These are phyloP conservation scores for Apiotrichum siamense DNA, from an alignment of 1,284 basidiomycete genomes.

Conservation along the genomic window DNA sequence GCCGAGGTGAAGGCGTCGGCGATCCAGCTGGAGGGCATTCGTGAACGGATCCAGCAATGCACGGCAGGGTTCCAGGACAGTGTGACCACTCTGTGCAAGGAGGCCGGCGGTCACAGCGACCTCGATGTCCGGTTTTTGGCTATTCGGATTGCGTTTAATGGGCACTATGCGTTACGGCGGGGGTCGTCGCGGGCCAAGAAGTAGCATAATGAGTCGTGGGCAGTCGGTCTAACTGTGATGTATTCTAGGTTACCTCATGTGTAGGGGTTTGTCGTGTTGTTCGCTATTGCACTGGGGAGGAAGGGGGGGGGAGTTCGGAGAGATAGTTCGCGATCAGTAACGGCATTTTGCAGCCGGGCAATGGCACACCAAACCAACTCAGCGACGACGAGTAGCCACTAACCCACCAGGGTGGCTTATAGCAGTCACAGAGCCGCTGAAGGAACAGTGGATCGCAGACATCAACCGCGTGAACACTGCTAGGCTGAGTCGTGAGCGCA, in stretches of 20 bases:
- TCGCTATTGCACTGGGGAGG: no score
- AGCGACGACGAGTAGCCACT: no score
- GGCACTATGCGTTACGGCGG: conserved; percentile 37
- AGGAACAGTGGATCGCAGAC: no score
- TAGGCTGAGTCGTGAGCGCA: no score
- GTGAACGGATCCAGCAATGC: conserved; percentile 33
- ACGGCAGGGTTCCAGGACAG: conserved; percentile 36
- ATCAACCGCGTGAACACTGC: no score
- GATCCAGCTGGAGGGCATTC: conserved; percentile 30
- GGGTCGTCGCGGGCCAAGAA: conserved; percentile 15
- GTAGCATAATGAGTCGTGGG: not conserved
- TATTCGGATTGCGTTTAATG: conserved; percentile 47
- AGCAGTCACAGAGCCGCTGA: no score
- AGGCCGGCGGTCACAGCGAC: conserved; percentile 41
- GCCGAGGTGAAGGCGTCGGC: conserved; percentile 11
- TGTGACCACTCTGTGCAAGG: conserved; percentile 36
- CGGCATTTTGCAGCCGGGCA: no score
- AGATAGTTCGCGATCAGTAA: no score
- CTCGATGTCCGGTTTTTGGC: conserved; percentile 47
- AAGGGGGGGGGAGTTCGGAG: no score
- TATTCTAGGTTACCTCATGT: not conserved
- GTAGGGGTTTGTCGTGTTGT: no score
- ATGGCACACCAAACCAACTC: no score
- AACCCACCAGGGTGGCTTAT: no score
- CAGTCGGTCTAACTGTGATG: not conserved